Evolutionary conservation across 2,329 filamentous ascomycete species (phyloP).

Genomic region (Botrytis paeoniae): DNA sequence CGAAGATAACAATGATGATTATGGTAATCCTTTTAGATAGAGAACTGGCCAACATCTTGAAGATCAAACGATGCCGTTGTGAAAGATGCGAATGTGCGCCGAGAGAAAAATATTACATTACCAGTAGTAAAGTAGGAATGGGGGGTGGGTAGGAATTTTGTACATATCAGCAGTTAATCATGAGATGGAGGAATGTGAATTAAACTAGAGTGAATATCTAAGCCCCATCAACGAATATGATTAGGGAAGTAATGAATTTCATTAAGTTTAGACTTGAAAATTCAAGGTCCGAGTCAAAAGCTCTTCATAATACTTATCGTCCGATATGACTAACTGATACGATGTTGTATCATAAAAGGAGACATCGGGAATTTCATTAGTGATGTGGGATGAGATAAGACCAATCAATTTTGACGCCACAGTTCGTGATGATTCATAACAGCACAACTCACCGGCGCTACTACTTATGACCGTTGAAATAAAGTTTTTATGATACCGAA

Average conservation of each 20-base stretch:
- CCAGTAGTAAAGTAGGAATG: not conserved
- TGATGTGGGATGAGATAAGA: not conserved
- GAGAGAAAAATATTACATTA: not conserved
- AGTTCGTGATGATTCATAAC: not conserved
- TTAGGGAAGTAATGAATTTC: not conserved
- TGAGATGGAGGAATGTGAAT: not conserved
- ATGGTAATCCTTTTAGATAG: not conserved
- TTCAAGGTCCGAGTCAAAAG: not conserved
- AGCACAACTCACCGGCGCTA: not conserved
- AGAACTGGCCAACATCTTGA: constrained; percentile 9
- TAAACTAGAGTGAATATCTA: not conserved
- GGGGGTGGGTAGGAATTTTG: not conserved
- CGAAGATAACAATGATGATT: not conserved
- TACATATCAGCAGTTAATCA: not conserved
- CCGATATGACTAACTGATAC: not conserved
- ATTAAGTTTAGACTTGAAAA: not conserved
- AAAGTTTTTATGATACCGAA: not conserved
- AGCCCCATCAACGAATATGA: too few relatives aligned
- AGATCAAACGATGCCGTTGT: not conserved
- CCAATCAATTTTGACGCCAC: not conserved
- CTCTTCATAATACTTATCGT: not conserved
- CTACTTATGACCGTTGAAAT: not conserved
- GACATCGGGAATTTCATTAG: not conserved
- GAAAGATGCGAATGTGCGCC: not conserved
- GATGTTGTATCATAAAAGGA: not conserved